A percentile compares a stretch with the other conserved stretches of the same genome.
Conservation (phyloP, 768 basidiomycete genomes). For the Chalciporus sphaerocephalus region DNA sequence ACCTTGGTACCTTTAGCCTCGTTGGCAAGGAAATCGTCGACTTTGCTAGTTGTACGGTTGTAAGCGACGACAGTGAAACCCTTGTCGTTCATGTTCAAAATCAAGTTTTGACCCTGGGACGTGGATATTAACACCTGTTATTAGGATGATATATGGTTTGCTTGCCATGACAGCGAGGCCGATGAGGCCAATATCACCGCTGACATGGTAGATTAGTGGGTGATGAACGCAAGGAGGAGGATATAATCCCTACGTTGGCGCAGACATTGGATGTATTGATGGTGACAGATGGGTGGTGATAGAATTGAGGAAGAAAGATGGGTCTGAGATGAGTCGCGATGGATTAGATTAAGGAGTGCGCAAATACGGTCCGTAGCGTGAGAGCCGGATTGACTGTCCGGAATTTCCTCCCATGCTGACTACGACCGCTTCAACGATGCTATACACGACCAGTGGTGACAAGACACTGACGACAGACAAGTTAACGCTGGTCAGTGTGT, state of each 20-base stretch:
- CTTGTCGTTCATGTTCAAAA: slow-evolving; percentile 99
- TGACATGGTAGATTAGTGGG: slow-evolving; percentile 33
- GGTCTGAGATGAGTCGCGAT: slow-evolving; percentile 13
- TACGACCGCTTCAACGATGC: no score
- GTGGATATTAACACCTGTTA: slow-evolving; percentile 6
- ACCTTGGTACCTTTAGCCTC: slow-evolving; percentile 98
- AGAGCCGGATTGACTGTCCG: slow-evolving; percentile 10
- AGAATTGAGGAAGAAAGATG: slow-evolving; percentile 31
- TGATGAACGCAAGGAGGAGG: slow-evolving; percentile 5
- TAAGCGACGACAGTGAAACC: slow-evolving; percentile 96
- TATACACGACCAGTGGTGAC: no score
- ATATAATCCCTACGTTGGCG: slow-evolving; percentile 45
- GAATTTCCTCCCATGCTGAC: slow-evolving; percentile 15
- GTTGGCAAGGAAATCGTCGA: slow-evolving; percentile 91
- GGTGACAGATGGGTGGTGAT: slow-evolving; percentile 34
- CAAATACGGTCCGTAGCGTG: slow-evolving; percentile 15
- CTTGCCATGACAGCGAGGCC: slow-evolving; percentile 97
- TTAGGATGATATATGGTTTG: slow-evolving; percentile 13
- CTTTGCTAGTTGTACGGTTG: slow-evolving; percentile 96
- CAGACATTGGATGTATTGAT: slow-evolving; percentile 38
- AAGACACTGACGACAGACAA: no score
- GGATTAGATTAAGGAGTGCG: slow-evolving; percentile 26
- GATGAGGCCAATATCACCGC: slow-evolving; percentile 97
- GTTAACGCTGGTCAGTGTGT: no score
- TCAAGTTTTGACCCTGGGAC: slow-evolving; percentile 87